These are phyloP conservation scores for Alnus glutinosa DNA, from an alignment of 306 rosid genomes.

Conservation along the genomic window DNA sequence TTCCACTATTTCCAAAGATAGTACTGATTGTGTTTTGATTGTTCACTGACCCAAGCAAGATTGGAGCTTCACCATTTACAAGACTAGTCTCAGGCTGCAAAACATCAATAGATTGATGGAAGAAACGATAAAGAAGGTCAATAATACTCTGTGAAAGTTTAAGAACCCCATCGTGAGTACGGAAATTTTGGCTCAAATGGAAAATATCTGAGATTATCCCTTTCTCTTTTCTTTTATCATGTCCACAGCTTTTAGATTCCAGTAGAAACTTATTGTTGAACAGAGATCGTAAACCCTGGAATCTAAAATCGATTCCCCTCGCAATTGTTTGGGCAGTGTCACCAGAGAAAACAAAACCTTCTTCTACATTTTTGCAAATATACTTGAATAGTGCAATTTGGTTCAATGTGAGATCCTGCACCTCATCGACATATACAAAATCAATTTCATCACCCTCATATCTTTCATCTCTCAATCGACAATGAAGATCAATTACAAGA, in stretches of 20 bases:
- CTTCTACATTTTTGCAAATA: slow-evolving; percentile 68
- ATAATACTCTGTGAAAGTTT: slow-evolving; percentile 67
- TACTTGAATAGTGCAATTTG: slow-evolving; percentile 72
- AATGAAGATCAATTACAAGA: slow-evolving; percentile 66
- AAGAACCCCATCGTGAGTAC: slow-evolving; percentile 74
- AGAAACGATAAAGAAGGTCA: slow-evolving; percentile 65
- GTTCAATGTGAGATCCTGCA: slow-evolving; percentile 79
- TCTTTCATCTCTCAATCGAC: slow-evolving; percentile 39
- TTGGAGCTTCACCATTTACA: slow-evolving; percentile 67
- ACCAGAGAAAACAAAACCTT: slow-evolving; percentile 82
- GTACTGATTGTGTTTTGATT: slow-evolving; percentile 57
- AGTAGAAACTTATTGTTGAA: slow-evolving; percentile 60
- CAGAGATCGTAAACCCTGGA: slow-evolving; percentile 60
- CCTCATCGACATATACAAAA: slow-evolving; percentile 78
- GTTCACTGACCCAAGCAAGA: slow-evolving; percentile 53
- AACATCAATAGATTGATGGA: slow-evolving; percentile 60
- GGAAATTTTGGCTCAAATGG: slow-evolving; percentile 60
- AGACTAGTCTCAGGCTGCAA: slow-evolving; percentile 72
- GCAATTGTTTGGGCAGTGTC: slow-evolving; percentile 89
- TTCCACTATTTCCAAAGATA: slow-evolving; percentile 63
- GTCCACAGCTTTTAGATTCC: slow-evolving; percentile 31
- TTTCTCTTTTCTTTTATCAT: slow-evolving; percentile 40
- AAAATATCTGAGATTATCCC: slow-evolving; percentile 50
- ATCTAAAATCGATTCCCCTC: slow-evolving; percentile 77
- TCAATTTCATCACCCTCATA: slow-evolving; percentile 56